These are phyloP conservation scores for Graphilbum sp. DNA, from an alignment of 2,329 filamentous ascomycete genomes.

Conservation along the genomic window DNA sequence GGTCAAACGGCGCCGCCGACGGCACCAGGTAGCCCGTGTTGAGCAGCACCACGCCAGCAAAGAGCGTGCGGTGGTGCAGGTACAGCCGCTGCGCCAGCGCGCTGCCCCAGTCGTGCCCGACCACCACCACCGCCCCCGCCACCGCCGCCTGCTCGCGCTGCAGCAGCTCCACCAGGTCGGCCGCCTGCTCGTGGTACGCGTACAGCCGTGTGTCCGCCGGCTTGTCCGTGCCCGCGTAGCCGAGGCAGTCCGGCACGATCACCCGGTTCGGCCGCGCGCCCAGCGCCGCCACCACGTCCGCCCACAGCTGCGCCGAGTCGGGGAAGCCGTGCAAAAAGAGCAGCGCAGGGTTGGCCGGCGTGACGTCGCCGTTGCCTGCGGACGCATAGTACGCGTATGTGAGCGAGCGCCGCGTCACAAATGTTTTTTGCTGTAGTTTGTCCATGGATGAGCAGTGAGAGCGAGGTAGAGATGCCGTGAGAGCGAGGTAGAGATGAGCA, in stretches of 20 bases:
- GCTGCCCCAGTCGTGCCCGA: constrained; percentile 35
- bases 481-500: too few relatives aligned
- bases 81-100: constrained; percentile 22
- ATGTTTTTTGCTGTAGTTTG: constrained; percentile 13
- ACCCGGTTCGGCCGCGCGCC: constrained; percentile 19
- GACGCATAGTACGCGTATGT: constrained; percentile 25
- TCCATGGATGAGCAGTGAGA: constrained; percentile 8
- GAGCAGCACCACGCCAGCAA: constrained; percentile 23
- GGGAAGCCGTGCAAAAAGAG: constrained; percentile 33
- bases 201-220: constrained; percentile 21
- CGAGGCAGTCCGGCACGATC: constrained; percentile 21
- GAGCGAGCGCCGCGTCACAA: constrained; percentile 15
- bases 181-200: constrained; percentile 17
- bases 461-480: too few relatives aligned
- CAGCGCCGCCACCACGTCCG: constrained; percentile 15
- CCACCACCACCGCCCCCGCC: constrained; percentile 19
- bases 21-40: constrained; percentile 25
- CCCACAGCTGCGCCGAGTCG: constrained; percentile 27
- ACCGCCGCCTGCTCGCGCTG: background rate
- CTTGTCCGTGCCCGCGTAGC: constrained; percentile 23
- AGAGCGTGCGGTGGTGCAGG: constrained; percentile 22
- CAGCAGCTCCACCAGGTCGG: constrained; percentile 24
- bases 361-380: constrained; percentile 1
- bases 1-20: constrained; percentile 15
- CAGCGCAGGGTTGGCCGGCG: constrained; percentile 14